Evolutionary conservation across 2,329 filamentous ascomycete genomes (phyloP).

Genomic region (Mycosphaerella arachidis): DNA sequence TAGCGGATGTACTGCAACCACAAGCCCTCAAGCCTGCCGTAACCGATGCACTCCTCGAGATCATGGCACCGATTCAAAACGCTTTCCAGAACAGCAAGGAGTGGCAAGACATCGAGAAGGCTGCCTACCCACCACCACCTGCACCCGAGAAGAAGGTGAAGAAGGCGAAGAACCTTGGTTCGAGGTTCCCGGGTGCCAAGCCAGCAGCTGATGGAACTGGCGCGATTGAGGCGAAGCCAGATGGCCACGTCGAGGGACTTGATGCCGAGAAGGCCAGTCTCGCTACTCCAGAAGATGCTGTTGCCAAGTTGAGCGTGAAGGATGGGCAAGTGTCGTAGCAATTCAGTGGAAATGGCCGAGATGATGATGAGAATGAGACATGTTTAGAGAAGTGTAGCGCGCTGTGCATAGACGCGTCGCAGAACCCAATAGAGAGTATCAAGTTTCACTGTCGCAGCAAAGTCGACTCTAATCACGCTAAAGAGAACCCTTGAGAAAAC

Average conservation of each 20-base stretch:
- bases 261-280: slow-evolving; percentile 40
- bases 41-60: slow-evolving; percentile 63
- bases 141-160: slow-evolving; percentile 63
- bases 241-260: slow-evolving; percentile 44
- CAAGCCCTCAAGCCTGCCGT: slow-evolving; percentile 85
- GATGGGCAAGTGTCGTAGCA: slow-evolving; percentile 19
- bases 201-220: slow-evolving; percentile 11
- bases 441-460: too few relatives aligned
- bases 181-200: slow-evolving; percentile 53
- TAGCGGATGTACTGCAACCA: slow-evolving; percentile 63
- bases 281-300: slow-evolving; percentile 37
- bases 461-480: too few relatives aligned
- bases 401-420: too few relatives aligned
- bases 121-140: slow-evolving; percentile 73
- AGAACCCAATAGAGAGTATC: too few relatives aligned
- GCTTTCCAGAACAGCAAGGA: slow-evolving; percentile 67
- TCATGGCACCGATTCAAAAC: slow-evolving; percentile 72
- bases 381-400: too few relatives aligned
- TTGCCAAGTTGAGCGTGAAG: slow-evolving; percentile 32
- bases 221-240: slow-evolving; percentile 41
- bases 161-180: slow-evolving; percentile 69
- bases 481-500: too few relatives aligned
- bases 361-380: too few relatives aligned
- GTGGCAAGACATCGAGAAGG: slow-evolving; percentile 72
- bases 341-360: slow-evolving; percentile 3